phyloP scores from a whole-genome alignment of 179 eudicot genomes.

The Camellia oleifera region DNA sequence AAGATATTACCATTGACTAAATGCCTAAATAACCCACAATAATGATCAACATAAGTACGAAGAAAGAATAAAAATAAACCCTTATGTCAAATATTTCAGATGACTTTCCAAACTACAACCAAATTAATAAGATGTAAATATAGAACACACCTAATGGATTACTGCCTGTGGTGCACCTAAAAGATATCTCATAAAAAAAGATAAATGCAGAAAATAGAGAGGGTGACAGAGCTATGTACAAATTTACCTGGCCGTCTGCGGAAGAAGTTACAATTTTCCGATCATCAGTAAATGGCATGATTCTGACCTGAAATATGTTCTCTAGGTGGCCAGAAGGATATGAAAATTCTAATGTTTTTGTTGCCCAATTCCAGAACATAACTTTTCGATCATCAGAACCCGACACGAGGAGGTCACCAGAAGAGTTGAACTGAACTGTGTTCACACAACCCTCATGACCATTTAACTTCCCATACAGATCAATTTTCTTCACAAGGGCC shows the following conservation, averaged over 20 bases:
- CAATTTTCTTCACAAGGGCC: conserved; percentile 57
- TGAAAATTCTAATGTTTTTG: conserved; percentile 34
- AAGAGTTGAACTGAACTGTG: conserved; percentile 61
- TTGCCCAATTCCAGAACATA: conserved; percentile 72
- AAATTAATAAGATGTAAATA: not conserved
- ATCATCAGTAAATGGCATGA: conserved; percentile 80
- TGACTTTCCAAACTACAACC: conserved; percentile 2
- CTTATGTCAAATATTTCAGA: not conserved
- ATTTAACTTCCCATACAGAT: conserved; percentile 50
- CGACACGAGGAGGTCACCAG: conserved; percentile 66
- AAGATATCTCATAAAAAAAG: not conserved
- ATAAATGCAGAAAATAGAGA: not conserved
- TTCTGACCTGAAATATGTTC: conserved; percentile 66
- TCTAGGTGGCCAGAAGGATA: conserved; percentile 70
- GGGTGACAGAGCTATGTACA: conserved; percentile 4
- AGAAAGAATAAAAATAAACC: not conserved
- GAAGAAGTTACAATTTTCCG: conserved; percentile 61
- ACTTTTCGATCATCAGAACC: conserved; percentile 79
- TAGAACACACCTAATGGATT: not conserved
- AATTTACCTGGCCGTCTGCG: conserved; percentile 79
- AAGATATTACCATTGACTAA: too few species aligned
- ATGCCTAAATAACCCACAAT: too few species aligned
- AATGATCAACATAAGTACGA: not conserved
- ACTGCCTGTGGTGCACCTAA: not conserved
- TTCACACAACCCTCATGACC: conserved; percentile 85